phyloP scores from a whole-genome alignment of 176 grass and related monocot genomes.

The Saccharum spontaneum region DNA sequence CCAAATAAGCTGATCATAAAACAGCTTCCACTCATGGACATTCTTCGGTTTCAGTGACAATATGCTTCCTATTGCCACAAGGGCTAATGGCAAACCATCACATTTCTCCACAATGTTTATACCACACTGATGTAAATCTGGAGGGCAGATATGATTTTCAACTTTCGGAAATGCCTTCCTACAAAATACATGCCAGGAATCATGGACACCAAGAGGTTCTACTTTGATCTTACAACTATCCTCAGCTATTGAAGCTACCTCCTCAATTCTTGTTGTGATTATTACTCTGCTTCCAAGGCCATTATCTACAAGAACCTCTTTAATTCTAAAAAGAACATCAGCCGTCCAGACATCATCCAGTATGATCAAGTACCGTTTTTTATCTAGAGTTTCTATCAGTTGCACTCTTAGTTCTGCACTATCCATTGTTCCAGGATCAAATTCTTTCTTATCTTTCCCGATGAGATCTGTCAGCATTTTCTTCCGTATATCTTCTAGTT shows the following conservation, averaged over 20 bases:
- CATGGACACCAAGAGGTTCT: not conserved
- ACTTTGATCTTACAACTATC: constrained; percentile 20
- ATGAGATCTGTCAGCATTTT: constrained; percentile 8
- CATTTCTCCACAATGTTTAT: constrained; percentile 17
- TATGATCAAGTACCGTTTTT: constrained; percentile 25
- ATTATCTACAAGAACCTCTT: not conserved
- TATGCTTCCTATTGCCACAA: constrained; percentile 35
- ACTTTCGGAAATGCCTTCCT: constrained; percentile 20
- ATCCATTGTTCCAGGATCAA: not conserved
- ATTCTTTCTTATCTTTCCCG: not conserved
- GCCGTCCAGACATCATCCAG: constrained; percentile 37
- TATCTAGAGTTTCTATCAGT: not conserved
- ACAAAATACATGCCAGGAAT: constrained; percentile 44
- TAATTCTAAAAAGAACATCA: not conserved
- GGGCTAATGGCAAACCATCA: constrained; percentile 39
- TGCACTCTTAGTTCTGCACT: not conserved
- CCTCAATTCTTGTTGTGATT: not conserved
- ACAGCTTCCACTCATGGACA: constrained; percentile 28
- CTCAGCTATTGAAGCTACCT: constrained; percentile 26
- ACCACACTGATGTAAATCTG: not conserved
- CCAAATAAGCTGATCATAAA: constrained; percentile 29
- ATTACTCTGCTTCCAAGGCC: constrained; percentile 11
- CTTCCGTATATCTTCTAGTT: not conserved
- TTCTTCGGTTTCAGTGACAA: not conserved
- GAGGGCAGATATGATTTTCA: constrained; percentile 22